A percentile compares a stretch with the other conserved stretches of the same genome.
Conservation (phyloP, 2,329 filamentous ascomycete species). For the Fusarium sp. region DNA sequence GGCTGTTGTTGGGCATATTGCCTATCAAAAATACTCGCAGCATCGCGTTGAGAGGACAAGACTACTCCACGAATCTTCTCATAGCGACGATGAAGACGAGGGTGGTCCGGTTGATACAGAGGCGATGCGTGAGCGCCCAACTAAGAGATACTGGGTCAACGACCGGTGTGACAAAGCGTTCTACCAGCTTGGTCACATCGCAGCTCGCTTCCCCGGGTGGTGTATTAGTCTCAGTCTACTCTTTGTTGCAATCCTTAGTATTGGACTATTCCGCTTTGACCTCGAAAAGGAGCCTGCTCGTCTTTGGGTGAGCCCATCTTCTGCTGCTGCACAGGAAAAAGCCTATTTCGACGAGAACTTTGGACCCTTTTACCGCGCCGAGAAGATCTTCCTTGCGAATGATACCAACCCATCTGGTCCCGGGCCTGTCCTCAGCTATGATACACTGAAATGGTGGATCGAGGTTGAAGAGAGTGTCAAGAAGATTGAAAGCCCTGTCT, state of each 20-base stretch:
- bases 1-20: conserved; percentile 78
- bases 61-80: conserved; percentile 83
- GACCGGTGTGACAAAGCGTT: conserved; percentile 84
- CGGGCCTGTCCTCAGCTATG: conserved; percentile 85
- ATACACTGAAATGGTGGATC: conserved; percentile 94
- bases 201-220: conserved; percentile 84
- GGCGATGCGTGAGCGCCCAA: conserved; percentile 82
- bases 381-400: conserved; percentile 94
- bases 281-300: conserved; percentile 90
- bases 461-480: conserved; percentile 84
- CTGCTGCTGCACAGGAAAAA: conserved; percentile 91
- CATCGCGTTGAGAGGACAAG: conserved; percentile 85
- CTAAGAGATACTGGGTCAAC: conserved; percentile 85
- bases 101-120: conserved; percentile 79
- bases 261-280: conserved; percentile 90
- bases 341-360: conserved; percentile 93
- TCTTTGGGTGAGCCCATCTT: conserved; percentile 96
- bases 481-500: conserved; percentile 75
- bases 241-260: conserved; percentile 80
- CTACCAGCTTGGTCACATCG: conserved; percentile 80
- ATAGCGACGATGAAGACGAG: conserved; percentile 94
- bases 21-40: conserved; percentile 78
- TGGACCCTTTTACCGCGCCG: conserved; percentile 93
- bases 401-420: conserved; percentile 74
- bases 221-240: conserved; percentile 84